These are phyloP conservation scores for Immersiella caudata DNA, from an alignment of 495 filamentous ascomycete genomes.

Conservation along the genomic window DNA sequence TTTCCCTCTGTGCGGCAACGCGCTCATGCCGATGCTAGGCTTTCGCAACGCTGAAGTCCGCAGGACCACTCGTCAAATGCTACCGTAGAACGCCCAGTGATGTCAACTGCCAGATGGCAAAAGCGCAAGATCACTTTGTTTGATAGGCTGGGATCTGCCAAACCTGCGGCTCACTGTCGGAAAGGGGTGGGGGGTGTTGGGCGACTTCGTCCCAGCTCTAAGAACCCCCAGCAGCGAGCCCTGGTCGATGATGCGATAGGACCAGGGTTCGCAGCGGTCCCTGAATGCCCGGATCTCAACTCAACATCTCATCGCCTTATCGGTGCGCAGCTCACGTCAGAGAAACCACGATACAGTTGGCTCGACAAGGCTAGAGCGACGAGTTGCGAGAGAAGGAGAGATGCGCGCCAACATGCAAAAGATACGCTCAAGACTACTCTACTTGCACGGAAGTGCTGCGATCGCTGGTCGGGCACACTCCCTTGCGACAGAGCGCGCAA, in stretches of 20 bases:
- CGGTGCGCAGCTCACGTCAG: neutral
- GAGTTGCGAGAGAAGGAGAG: neutral
- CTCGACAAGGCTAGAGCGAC: neutral
- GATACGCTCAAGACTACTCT: neutral
- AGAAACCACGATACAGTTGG: too few species aligned
- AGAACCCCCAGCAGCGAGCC: neutral
- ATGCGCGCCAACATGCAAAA: neutral
- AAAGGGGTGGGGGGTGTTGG: neutral
- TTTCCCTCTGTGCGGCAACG: neutral
- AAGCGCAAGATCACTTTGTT: constrained; percentile 12
- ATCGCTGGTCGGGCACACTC: constrained; percentile 2
- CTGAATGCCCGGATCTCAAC: constrained; percentile 3
- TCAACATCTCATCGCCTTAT: neutral
- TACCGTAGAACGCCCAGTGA: constrained; percentile 21
- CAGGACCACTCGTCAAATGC: neutral
- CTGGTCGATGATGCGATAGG: neutral
- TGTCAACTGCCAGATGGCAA: constrained; percentile 25
- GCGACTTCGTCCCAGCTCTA: too few species aligned
- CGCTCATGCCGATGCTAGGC: neutral
- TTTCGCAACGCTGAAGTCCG: neutral
- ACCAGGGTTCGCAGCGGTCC: neutral
- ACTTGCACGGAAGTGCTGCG: neutral
- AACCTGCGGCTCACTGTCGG: constrained; percentile 19
- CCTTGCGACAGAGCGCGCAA: neutral
- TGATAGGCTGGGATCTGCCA: constrained; percentile 24